Evolutionary conservation across 495 filamentous ascomycete genomes (phyloP).

Genomic region (Penicillium cosmopolitanum): DNA sequence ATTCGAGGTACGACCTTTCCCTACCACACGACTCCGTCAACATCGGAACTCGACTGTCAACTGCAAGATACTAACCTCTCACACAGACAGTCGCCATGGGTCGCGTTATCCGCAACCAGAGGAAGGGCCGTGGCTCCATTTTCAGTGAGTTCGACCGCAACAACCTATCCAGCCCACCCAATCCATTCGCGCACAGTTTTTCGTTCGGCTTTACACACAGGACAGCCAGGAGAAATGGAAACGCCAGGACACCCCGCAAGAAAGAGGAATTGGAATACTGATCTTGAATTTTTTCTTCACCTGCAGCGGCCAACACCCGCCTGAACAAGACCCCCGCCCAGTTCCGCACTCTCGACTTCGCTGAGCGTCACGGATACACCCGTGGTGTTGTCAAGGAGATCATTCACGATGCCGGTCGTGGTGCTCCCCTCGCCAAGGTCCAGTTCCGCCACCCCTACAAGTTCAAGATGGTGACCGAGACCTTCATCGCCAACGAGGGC

Average conservation of each 20-base stretch:
- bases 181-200: constrained; percentile 14
- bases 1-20: constrained; percentile 53
- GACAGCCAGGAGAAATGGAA: constrained; percentile 22
- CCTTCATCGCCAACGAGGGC: constrained; percentile 99
- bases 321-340: constrained; percentile 90
- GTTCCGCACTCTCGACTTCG: constrained; percentile 93
- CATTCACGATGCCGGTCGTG: constrained; percentile 97
- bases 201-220: constrained; percentile 15
- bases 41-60: constrained; percentile 17
- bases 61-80: constrained; percentile 46
- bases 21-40: constrained; percentile 35
- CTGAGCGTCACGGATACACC: constrained; percentile 95
- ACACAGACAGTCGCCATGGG: constrained; percentile 62
- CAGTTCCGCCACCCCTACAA: constrained; percentile 92
- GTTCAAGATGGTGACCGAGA: constrained; percentile 89
- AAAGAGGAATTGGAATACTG: constrained; percentile 40
- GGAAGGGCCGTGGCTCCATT: constrained; percentile 97
- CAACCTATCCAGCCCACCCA: constrained; percentile 25
- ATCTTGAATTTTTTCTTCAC: constrained; percentile 38
- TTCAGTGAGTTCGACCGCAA: constrained; percentile 75
- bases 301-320: constrained; percentile 77
- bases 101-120: constrained; percentile 94
- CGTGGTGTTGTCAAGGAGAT: constrained; percentile 98
- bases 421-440: constrained; percentile 95
- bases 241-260: constrained; percentile 8